These are phyloP conservation scores for Rosa multiflora DNA, from an alignment of 306 rosid species.

Conservation along the genomic window DNA sequence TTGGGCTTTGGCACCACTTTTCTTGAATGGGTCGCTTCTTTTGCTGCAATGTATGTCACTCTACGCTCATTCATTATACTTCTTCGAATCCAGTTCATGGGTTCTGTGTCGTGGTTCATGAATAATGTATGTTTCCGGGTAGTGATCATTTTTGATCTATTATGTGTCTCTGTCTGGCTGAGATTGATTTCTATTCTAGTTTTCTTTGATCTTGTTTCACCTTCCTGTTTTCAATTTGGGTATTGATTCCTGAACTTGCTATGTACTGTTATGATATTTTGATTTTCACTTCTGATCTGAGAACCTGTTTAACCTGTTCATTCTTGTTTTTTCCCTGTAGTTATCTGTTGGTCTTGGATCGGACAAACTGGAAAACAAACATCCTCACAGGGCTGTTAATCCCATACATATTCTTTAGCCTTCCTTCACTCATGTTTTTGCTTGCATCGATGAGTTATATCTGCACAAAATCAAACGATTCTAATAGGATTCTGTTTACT, in stretches of 20 bases:
- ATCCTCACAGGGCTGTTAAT: conserved; percentile 78
- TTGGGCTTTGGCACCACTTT: conserved; percentile 60
- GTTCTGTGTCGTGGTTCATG: neutral
- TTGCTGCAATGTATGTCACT: conserved; percentile 68
- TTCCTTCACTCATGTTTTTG: conserved; percentile 56
- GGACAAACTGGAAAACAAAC: conserved; percentile 92
- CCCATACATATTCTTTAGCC: conserved; percentile 87
- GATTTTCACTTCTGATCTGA: neutral
- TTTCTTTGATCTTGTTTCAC: neutral
- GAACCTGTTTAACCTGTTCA: neutral
- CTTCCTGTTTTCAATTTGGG: neutral
- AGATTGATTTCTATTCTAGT: neutral
- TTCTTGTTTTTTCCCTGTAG: conserved; percentile 37
- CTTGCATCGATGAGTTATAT: neutral
- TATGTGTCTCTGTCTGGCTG: neutral
- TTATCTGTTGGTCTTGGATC: conserved; percentile 85
- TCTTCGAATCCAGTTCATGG: neutral
- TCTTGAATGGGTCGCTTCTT: conserved; percentile 64
- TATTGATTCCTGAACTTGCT: neutral
- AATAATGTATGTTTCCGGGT: too few relatives aligned
- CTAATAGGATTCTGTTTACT: neutral
- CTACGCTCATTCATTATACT: neutral
- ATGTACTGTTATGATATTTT: neutral
- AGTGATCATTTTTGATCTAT: neutral
- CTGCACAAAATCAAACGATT: neutral